Conservation (phyloP, 192 early-diverging fungal genomes). For the Obelidium mucronatum region DNA sequence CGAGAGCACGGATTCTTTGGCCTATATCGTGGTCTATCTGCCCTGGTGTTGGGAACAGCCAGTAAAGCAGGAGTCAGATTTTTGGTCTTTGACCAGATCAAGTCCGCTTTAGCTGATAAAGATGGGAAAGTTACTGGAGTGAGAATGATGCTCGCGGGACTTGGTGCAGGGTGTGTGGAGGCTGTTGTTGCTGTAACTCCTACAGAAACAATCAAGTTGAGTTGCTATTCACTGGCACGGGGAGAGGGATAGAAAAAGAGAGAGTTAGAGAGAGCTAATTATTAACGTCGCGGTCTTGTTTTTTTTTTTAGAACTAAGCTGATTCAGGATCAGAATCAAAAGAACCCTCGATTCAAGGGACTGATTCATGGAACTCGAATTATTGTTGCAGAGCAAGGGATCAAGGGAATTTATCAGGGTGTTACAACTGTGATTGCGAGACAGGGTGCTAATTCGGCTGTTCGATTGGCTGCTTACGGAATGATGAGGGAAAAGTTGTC, state of each 20-base stretch:
- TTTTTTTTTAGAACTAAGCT: conserved; percentile 76
- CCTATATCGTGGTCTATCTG: conserved; percentile 88
- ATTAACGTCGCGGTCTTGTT: background rate
- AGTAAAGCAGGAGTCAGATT: conserved; percentile 94
- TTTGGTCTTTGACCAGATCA: conserved; percentile 88
- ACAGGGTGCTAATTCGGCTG: conserved; percentile 95
- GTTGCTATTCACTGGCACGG: background rate
- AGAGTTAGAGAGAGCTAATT: no score
- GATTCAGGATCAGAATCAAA: conserved; percentile 86
- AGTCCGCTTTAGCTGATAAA: conserved; percentile 70
- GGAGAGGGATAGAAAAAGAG: background rate
- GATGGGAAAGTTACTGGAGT: conserved; percentile 74
- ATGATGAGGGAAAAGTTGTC: conserved; percentile 68
- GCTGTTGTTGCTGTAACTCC: conserved; percentile 86
- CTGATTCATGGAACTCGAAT: conserved; percentile 75
- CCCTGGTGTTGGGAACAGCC: conserved; percentile 91
- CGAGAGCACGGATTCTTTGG: conserved; percentile 74
- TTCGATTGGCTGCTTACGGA: conserved; percentile 89
- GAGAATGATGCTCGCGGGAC: conserved; percentile 57
- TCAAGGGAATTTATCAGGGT: conserved; percentile 89
- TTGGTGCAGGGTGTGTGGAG: conserved; percentile 56
- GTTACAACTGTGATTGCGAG: conserved; percentile 90
- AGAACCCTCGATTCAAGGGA: conserved; percentile 79
- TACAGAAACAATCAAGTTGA: conserved; percentile 91
- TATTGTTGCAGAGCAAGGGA: conserved; percentile 75